Evolutionary conservation across 2,329 filamentous ascomycete genomes (phyloP), one percentile per base, ranked within the genome.

Genomic region (Trichoderma guizhouense): DNA sequence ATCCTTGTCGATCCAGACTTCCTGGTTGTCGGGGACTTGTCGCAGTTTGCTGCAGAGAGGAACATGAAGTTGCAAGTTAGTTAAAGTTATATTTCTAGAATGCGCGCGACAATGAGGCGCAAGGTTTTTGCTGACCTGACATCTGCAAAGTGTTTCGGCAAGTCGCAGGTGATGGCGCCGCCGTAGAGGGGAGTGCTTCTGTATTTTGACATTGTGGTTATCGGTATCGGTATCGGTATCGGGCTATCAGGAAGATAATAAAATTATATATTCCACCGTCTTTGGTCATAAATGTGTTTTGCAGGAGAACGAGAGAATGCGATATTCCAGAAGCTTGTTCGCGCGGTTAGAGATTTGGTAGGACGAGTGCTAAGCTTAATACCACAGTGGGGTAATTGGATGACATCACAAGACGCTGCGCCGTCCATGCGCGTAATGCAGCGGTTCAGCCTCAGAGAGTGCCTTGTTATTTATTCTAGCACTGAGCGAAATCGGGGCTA

Each of bases 21-120:
- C 95, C 84, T 98, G 95, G 81, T 97, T 93, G 80, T 95, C 91
- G 65, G 92, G 92, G 6, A 95, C 90, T 82, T 94, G 88, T 74
- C 92, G 90, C 76, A 94, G 87, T 69, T 88, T 87, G 83, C 92
- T 93, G 73, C 67, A 39, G 60, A 9, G 15, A 53, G 36, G 7
- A 39, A 36, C 63, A 26, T 21, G 76, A 75, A 75, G 71, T 43
- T 53, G 53, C 9, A 18, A 28, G 53, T 24, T 21, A 28, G 24
- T 57, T n/a, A 32, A 26, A 26, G 15, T 9, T 55, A 6, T 11
- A 18, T 58, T 18, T 32, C 8, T 43, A 11, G 55, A 58, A 30
- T 58, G 28, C 30, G 55, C n/a, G 18, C 15, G 63, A 36, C 14
- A 36, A 5, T 36, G 34, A 36, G 34, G 18, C 43, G 47, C 39